These are phyloP conservation scores for Geranium rotundifolium DNA, from an alignment of 345 rosid species.

Conservation along the genomic window DNA sequence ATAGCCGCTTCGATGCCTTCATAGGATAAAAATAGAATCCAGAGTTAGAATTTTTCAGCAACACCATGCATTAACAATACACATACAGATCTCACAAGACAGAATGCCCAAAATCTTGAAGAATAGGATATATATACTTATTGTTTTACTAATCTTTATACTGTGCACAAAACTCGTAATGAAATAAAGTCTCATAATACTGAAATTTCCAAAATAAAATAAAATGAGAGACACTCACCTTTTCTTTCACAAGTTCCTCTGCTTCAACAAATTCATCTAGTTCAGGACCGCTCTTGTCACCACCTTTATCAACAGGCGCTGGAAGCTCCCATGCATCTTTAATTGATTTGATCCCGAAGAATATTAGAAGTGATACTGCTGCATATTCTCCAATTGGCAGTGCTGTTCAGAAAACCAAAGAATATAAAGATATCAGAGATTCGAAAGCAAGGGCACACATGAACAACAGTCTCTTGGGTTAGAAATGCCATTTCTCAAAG, in stretches of 20 bases:
- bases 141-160: not conserved
- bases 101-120: not conserved
- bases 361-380: constrained; percentile 74
- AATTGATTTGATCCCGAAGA: constrained; percentile 91
- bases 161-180: not conserved
- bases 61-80: not conserved
- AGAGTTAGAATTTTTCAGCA: constrained; percentile 1
- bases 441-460: not conserved
- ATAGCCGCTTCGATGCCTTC: constrained; percentile 63
- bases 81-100: not conserved
- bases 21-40: constrained; percentile 3
- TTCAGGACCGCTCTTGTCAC: constrained; percentile 42
- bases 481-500: too few relatives aligned
- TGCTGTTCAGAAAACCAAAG: constrained; percentile 37
- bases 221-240: constrained; percentile 27
- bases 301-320: constrained; percentile 34
- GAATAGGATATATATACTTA: not conserved
- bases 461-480: too few relatives aligned
- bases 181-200: not conserved
- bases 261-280: constrained; percentile 85
- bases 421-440: constrained; percentile 13
- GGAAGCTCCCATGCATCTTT: constrained; percentile 98
- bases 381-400: constrained; percentile 96
- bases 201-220: not conserved
- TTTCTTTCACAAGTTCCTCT: constrained; percentile 85